A percentile compares a stretch with the other conserved stretches of the same genome.
phyloP scores from a whole-genome alignment of 768 basidiomycete species.

The Boletellus sp. region DNA sequence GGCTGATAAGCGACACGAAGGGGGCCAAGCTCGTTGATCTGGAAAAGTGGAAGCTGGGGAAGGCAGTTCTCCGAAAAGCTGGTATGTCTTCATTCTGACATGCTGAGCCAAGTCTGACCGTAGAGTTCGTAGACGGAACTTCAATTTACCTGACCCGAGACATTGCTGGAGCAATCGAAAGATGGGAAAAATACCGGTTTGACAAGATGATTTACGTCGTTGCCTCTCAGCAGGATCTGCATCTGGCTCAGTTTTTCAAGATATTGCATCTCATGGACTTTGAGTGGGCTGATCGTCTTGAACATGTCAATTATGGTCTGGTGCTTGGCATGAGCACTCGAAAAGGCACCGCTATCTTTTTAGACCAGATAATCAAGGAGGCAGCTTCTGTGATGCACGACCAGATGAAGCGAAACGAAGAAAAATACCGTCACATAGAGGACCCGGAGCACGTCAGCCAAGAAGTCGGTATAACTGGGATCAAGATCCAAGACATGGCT shows the following conservation, averaged over 20 bases:
- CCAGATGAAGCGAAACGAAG: constrained; percentile 93
- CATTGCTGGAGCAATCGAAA: constrained; percentile 89
- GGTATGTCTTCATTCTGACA: constrained; percentile 38
- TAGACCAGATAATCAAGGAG: constrained; percentile 89
- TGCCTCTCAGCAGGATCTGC: constrained; percentile 81
- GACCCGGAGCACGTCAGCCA: constrained; percentile 75
- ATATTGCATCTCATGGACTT: constrained; percentile 86
- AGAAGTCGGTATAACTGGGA: constrained; percentile 90
- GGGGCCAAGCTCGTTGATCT: constrained; percentile 87
- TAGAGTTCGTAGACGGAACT: constrained; percentile 65
- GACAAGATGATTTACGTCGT: constrained; percentile 95
- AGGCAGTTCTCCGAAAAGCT: constrained; percentile 83
- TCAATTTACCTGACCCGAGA: constrained; percentile 94
- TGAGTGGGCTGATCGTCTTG: constrained; percentile 76
- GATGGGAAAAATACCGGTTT: constrained; percentile 87
- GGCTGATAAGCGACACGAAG: constrained; percentile 70
- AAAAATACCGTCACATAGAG: constrained; percentile 84
- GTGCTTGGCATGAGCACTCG: constrained; percentile 95
- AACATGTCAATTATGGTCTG: constrained; percentile 89
- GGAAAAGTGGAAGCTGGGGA: constrained; percentile 87
- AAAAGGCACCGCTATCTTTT: constrained; percentile 91
- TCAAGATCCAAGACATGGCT: constrained; percentile 98
- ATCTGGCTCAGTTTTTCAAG: constrained; percentile 91
- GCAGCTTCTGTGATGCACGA: constrained; percentile 90
- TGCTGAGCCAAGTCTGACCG: background rate